Conservation (phyloP, 345 rosid species). For the Angophora floribunda region DNA sequence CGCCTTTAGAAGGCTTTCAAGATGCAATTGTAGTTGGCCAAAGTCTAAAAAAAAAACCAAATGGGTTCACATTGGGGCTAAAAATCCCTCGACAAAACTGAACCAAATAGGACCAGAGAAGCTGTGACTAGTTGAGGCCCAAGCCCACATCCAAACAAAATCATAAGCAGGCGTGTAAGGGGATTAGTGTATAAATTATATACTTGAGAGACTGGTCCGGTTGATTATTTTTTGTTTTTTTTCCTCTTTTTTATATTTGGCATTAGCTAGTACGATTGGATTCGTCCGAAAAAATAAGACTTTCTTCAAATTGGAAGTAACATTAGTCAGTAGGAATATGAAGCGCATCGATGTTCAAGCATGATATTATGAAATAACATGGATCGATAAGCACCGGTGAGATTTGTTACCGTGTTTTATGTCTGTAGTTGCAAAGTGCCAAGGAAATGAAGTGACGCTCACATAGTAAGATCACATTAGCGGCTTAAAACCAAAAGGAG, state of each 20-base stretch:
- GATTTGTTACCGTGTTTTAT: not conserved
- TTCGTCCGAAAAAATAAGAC: rapidly evolving
- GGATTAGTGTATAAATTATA: not conserved
- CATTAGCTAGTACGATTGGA: rapidly evolving
- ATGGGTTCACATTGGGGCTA: no score
- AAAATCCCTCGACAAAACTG: no score
- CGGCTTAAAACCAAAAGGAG: rapidly evolving
- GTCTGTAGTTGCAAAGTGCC: not conserved
- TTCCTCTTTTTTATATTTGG: rapidly evolving
- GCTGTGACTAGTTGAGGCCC: not conserved
- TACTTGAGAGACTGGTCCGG: not conserved
- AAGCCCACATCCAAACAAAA: not conserved
- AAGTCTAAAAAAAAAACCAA: no score
- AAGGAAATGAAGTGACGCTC: not conserved
- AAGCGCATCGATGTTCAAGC: rapidly evolving
- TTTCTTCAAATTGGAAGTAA: not conserved
- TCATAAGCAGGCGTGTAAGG: not conserved
- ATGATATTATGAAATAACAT: not conserved
- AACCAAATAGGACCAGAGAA: not conserved
- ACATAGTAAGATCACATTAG: not conserved
- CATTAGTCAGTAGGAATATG: rapidly evolving
- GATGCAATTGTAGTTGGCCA: no score
- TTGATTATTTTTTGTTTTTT: not conserved
- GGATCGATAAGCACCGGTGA: rapidly evolving
- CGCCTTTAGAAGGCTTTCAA: no score